phyloP scores from a whole-genome alignment of 495 filamentous ascomycete genomes.

The Penicillium angulare region DNA sequence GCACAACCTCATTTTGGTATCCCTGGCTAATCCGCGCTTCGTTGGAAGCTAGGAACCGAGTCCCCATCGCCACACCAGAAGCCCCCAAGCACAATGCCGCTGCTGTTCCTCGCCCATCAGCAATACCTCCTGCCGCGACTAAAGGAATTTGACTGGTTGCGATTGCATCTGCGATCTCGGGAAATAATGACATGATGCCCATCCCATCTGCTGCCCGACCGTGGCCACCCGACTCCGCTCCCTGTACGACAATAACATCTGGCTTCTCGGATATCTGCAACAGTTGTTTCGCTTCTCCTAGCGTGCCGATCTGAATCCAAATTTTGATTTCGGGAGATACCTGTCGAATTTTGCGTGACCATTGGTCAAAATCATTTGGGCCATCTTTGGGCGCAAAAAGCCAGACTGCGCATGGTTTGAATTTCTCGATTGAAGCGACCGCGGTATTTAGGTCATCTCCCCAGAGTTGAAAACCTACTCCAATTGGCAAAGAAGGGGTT shows the following conservation, averaged over 20 bases:
- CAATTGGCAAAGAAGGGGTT: conserved; percentile 50
- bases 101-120: conserved; percentile 62
- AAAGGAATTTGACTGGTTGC: conserved; percentile 48
- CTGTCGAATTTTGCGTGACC: conserved; percentile 51
- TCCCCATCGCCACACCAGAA: conserved; percentile 66
- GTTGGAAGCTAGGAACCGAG: conserved; percentile 62
- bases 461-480: conserved; percentile 63
- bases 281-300: conserved; percentile 52
- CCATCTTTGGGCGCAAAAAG: conserved; percentile 59
- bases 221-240: conserved; percentile 73
- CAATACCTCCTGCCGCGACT: conserved; percentile 71
- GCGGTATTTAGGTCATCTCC: conserved; percentile 46
- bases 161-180: conserved; percentile 58
- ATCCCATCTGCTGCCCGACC: conserved; percentile 56
- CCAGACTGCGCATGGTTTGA: conserved; percentile 66
- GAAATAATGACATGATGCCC: conserved; percentile 56
- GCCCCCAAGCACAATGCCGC: conserved; percentile 68
- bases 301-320: conserved; percentile 68
- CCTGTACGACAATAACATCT: conserved; percentile 72
- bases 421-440: conserved; percentile 38
- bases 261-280: conserved; percentile 38
- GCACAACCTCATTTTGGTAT: conserved; percentile 59
- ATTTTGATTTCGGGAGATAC: conserved; percentile 50
- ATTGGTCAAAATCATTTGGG: conserved; percentile 48
- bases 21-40: conserved; percentile 62